These are phyloP conservation scores for Rhynchospora breviuscula DNA, from an alignment of 176 grass and related monocot genomes.

Conservation along the genomic window DNA sequence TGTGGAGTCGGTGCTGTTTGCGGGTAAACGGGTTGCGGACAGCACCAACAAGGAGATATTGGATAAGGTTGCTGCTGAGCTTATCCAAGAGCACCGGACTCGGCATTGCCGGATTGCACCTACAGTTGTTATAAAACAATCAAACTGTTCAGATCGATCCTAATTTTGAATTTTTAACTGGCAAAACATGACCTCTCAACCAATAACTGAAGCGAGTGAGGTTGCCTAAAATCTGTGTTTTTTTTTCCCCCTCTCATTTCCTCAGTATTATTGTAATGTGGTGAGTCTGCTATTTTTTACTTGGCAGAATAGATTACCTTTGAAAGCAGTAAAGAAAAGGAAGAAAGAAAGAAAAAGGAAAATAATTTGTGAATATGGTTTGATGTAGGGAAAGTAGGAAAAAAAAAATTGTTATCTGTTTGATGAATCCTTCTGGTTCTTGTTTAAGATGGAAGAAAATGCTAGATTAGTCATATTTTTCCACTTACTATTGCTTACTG, in stretches of 20 bases:
- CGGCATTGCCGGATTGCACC: slow-evolving; percentile 75
- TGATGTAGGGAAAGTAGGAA: slow-evolving; percentile 20
- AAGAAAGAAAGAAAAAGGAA: slow-evolving; percentile 19
- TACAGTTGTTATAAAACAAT: slow-evolving; percentile 91
- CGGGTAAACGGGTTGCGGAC: slow-evolving; percentile 69
- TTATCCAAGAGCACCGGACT: slow-evolving; percentile 68
- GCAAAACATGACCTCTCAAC: slow-evolving; percentile 17
- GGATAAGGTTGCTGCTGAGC: slow-evolving; percentile 69
- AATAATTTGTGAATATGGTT: slow-evolving; percentile 44
- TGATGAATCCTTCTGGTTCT: slow-evolving; percentile 4
- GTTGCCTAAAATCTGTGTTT: slow-evolving; percentile 18
- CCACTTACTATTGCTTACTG: neutral
- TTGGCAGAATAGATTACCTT: slow-evolving; percentile 50
- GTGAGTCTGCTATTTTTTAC: slow-evolving; percentile 73
- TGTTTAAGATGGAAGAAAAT: neutral
- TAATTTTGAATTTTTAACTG: slow-evolving; percentile 23
- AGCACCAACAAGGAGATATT: slow-evolving; percentile 89
- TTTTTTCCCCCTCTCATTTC: neutral
- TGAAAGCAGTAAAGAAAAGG: neutral
- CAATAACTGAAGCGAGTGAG: slow-evolving; percentile 10
- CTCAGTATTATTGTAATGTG: slow-evolving; percentile 26
- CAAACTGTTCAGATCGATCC: slow-evolving; percentile 10
- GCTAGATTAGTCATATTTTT: neutral
- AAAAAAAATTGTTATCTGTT: slow-evolving; percentile 18
- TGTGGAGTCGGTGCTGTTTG: slow-evolving; percentile 87